Percentiles rank a stretch among this genome's conserved stretches.
Conservation (phyloP, 352 stramenopile genomes). For the Globisporangium okanoganense region DNA sequence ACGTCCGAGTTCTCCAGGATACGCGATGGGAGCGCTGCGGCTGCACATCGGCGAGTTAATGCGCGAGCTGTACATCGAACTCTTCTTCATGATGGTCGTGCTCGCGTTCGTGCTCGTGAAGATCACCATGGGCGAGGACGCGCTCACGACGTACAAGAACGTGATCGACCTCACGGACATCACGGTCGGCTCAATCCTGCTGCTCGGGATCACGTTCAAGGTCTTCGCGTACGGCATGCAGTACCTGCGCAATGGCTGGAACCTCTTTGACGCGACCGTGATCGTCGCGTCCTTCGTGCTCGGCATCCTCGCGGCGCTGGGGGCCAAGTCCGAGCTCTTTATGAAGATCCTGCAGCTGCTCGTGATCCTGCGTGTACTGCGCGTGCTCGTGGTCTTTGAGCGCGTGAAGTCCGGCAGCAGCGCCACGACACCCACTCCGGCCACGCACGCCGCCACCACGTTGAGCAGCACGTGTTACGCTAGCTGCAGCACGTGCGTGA, state of each 20-base stretch:
- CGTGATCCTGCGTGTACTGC: conserved; percentile 75
- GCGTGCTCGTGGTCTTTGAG: conserved; percentile 84
- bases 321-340: conserved; percentile 48
- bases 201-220: conserved; percentile 77
- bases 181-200: conserved; percentile 76
- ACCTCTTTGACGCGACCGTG: conserved; percentile 76
- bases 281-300: conserved; percentile 79
- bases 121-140: conserved; percentile 64
- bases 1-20: conserved; percentile 31
- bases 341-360: conserved; percentile 70
- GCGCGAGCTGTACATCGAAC: conserved; percentile 74
- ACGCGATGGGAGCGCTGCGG: conserved; percentile 34
- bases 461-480: too few relatives aligned
- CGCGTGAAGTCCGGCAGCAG: too few relatives aligned
- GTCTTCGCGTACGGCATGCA: conserved; percentile 72
- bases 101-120: conserved; percentile 81
- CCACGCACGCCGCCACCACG: too few relatives aligned
- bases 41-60: conserved; percentile 75
- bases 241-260: conserved; percentile 65
- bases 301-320: conserved; percentile 55
- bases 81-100: conserved; percentile 89
- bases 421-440: too few relatives aligned
- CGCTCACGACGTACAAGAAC: conserved; percentile 52
- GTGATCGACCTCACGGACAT: conserved; percentile 78
- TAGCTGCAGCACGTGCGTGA: too few relatives aligned